Percentiles rank a stretch among this genome's conserved stretches.
phyloP scores from a whole-genome alignment of 2,329 filamentous ascomycete species.

The Hawksworthiomyces lignivorus region DNA sequence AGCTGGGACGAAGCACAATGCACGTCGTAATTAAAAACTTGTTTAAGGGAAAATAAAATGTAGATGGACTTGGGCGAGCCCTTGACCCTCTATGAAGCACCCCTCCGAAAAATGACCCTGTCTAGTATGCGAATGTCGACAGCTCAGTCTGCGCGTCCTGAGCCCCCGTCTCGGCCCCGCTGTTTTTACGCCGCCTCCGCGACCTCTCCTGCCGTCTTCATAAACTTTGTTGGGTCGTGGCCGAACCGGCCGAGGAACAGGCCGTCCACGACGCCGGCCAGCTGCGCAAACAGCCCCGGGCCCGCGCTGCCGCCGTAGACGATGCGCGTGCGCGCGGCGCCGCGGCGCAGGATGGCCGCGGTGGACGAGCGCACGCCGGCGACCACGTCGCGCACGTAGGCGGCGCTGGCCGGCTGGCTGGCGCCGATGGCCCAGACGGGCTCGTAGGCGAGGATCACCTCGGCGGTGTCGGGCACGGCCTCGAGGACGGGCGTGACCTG shows the following conservation, averaged over 20 bases:
- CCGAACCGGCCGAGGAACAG: slow-evolving; percentile 76
- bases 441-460: slow-evolving; percentile 76
- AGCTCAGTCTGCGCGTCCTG: too few relatives aligned
- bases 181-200: slow-evolving; percentile 30
- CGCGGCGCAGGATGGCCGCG: slow-evolving; percentile 42
- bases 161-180: too few relatives aligned
- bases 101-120: too few relatives aligned
- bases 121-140: too few relatives aligned
- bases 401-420: slow-evolving; percentile 59
- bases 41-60: too few relatives aligned
- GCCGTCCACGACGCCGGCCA: slow-evolving; percentile 67
- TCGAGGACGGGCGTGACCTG: slow-evolving; percentile 60
- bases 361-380: slow-evolving; percentile 51
- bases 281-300: slow-evolving; percentile 62
- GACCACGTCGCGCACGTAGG: slow-evolving; percentile 66
- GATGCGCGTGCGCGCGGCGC: slow-evolving; percentile 49
- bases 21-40: too few relatives aligned
- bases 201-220: slow-evolving; percentile 66
- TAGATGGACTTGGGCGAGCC: too few relatives aligned
- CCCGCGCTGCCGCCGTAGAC: slow-evolving; percentile 80
- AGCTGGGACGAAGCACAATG: too few relatives aligned
- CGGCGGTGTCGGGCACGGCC: slow-evolving; percentile 51
- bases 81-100: too few relatives aligned
- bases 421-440: slow-evolving; percentile 86
- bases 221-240: slow-evolving; percentile 65